Evolutionary conservation across 164 flowering plant species (phyloP).

Genomic region (Litsea cubeba): DNA sequence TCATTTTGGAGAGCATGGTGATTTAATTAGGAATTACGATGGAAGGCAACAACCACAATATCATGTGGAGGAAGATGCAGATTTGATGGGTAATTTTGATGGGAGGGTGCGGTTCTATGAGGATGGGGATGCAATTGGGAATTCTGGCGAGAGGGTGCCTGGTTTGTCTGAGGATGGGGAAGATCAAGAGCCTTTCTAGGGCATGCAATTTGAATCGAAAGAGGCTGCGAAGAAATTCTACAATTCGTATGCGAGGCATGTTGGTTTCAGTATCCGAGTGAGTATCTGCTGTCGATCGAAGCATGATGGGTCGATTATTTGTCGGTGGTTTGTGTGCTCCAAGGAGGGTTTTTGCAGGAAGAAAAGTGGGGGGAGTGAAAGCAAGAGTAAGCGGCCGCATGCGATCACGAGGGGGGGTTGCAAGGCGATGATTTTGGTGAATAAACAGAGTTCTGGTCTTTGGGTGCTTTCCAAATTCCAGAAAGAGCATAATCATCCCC

Average conservation of each 20-base stretch:
- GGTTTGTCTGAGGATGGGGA: neutral
- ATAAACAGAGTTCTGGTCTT: neutral
- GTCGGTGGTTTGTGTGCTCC: neutral
- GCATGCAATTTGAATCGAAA: slow-evolving; percentile 4
- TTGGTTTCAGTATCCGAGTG: slow-evolving; percentile 14
- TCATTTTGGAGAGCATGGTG: neutral
- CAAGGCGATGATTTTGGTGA: slow-evolving; percentile 11
- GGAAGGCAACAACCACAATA: neutral
- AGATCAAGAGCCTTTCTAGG: slow-evolving; percentile 2
- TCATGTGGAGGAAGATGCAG: neutral
- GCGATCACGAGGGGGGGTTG: slow-evolving; percentile 8
- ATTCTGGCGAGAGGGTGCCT: slow-evolving; percentile 5
- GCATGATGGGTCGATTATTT: too few relatives aligned
- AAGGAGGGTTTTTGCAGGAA: neutral
- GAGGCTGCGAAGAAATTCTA: slow-evolving; percentile 14
- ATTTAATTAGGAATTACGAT: neutral
- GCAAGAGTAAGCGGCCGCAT: neutral
- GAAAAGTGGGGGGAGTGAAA: neutral
- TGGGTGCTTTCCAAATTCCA: slow-evolving; percentile 6
- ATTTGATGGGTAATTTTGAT: neutral
- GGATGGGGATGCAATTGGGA: slow-evolving; percentile 12
- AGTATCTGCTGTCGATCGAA: neutral
- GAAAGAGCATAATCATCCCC: neutral
- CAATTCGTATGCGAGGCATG: slow-evolving; percentile 6
- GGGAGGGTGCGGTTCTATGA: neutral